Conservation (phyloP, 2,329 filamentous ascomycete genomes). For the Claviceps humidiphila region DNA sequence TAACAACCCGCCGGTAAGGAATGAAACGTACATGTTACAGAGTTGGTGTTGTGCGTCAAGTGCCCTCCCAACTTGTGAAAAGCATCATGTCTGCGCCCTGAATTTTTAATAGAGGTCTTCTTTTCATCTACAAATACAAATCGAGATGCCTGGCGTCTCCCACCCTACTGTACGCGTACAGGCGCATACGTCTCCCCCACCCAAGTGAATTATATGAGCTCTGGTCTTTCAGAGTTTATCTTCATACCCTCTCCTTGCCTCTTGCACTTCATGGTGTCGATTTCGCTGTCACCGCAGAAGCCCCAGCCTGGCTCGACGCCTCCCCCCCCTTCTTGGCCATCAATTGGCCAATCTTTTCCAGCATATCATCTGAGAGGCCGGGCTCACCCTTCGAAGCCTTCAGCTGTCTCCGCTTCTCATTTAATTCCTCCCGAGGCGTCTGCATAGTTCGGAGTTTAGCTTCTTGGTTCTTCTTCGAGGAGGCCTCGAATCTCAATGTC, state of each 20-base stretch:
- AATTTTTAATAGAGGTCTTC: background rate
- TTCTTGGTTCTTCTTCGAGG: slow-evolving; percentile 21
- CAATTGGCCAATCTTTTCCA: slow-evolving; percentile 48
- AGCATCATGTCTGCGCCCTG: background rate
- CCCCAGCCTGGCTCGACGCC: slow-evolving; percentile 24
- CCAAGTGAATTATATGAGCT: background rate
- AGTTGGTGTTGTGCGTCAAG: background rate
- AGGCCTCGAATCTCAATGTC: slow-evolving; percentile 46
- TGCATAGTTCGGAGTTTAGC: slow-evolving; percentile 27
- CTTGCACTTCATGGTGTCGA: background rate
- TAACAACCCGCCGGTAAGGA: too few relatives aligned
- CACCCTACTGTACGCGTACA: background rate
- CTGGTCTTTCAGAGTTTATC: background rate
- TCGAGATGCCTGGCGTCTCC: background rate
- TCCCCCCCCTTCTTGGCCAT: slow-evolving; percentile 41
- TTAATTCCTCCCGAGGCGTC: slow-evolving; percentile 47
- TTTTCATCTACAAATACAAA: slow-evolving; percentile 1
- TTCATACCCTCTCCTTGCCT: background rate
- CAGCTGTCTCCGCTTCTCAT: slow-evolving; percentile 37
- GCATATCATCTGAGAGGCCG: slow-evolving; percentile 42
- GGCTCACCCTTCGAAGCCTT: slow-evolving; percentile 42
- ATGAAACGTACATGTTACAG: background rate
- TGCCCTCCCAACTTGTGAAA: too few relatives aligned
- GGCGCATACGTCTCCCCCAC: background rate
- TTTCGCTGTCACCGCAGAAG: slow-evolving; percentile 17